Conservation (phyloP, 371 early-diverging fungal species). For the Smittium culicis region DNA sequence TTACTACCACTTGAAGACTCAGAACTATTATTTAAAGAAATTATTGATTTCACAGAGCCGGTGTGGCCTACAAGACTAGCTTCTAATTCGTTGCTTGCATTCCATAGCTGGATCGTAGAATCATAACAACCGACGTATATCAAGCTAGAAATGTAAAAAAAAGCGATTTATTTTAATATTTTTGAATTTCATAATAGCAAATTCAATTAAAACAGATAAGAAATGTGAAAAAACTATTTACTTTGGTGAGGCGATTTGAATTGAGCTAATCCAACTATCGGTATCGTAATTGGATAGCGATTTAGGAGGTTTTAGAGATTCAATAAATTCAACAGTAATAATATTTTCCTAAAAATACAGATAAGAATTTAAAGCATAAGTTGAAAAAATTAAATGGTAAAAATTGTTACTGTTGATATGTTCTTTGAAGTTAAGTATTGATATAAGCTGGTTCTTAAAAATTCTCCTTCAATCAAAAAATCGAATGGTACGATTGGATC, state of each 20-base stretch:
- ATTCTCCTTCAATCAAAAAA: slow-evolving; percentile 77
- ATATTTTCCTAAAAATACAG: slow-evolving; percentile 51
- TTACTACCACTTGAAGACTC: neutral
- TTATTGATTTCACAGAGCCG: slow-evolving; percentile 57
- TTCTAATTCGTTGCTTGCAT: slow-evolving; percentile 52
- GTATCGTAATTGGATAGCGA: slow-evolving; percentile 60
- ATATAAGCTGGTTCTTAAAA: slow-evolving; percentile 59
- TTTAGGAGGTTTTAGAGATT: slow-evolving; percentile 73
- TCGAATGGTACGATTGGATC: slow-evolving; percentile 77
- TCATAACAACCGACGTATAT: slow-evolving; percentile 79
- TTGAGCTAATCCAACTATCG: slow-evolving; percentile 87
- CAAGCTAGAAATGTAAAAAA: slow-evolving; percentile 20
- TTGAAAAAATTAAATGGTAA: neutral
- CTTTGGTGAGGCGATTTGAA: slow-evolving; percentile 34
- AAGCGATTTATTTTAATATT: slow-evolving; percentile 5
- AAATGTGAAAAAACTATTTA: neutral
- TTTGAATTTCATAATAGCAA: too few species aligned
- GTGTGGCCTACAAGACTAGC: slow-evolving; percentile 51
- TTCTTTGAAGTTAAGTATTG: slow-evolving; percentile 50
- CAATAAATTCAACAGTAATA: slow-evolving; percentile 78
- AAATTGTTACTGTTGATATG: slow-evolving; percentile 53
- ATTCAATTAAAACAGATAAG: neutral
- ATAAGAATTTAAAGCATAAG: slow-evolving; percentile 8
- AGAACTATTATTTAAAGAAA: slow-evolving; percentile 29
- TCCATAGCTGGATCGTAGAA: slow-evolving; percentile 68